Evolutionary conservation across 2,329 filamentous ascomycete genomes (phyloP).

Genomic region (Fusarium robinianum): DNA sequence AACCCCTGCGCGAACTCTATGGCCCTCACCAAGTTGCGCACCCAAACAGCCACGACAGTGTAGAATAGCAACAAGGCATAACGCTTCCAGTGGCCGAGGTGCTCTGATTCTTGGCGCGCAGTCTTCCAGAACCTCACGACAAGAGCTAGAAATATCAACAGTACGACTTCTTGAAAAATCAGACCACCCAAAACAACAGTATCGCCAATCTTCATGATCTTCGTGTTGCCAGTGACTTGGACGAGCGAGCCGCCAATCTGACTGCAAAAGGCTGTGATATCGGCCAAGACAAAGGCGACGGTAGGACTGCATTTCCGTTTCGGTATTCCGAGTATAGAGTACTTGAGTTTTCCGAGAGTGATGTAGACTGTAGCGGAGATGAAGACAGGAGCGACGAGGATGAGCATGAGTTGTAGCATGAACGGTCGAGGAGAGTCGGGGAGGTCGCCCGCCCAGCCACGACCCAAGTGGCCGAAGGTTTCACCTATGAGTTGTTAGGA

Average conservation of each 20-base stretch:
- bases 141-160: background rate
- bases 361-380: constrained; percentile 13
- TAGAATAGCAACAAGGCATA: constrained; percentile 4
- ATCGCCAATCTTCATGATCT: constrained; percentile 9
- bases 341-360: constrained; percentile 11
- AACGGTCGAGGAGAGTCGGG: constrained; percentile 15
- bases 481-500: too few relatives aligned
- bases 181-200: constrained; percentile 1
- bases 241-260: constrained; percentile 6
- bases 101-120: background rate
- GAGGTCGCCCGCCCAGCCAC: constrained; percentile 10
- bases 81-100: background rate
- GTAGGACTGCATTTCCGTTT: constrained; percentile 6
- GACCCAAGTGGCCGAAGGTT: constrained; percentile 16
- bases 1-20: constrained; percentile 17
- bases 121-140: background rate
- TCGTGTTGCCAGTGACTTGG: constrained; percentile 3
- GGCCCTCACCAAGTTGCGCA: constrained; percentile 13
- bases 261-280: constrained; percentile 4
- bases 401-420: constrained; percentile 24
- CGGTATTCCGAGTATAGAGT: background rate
- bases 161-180: constrained; percentile 3
- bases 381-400: constrained; percentile 17
- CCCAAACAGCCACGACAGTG: constrained; percentile 10
- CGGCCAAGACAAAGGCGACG: constrained; percentile 1